Conservation (phyloP, 805 yeast genomes). For the Saturnispora diversa region DNA sequence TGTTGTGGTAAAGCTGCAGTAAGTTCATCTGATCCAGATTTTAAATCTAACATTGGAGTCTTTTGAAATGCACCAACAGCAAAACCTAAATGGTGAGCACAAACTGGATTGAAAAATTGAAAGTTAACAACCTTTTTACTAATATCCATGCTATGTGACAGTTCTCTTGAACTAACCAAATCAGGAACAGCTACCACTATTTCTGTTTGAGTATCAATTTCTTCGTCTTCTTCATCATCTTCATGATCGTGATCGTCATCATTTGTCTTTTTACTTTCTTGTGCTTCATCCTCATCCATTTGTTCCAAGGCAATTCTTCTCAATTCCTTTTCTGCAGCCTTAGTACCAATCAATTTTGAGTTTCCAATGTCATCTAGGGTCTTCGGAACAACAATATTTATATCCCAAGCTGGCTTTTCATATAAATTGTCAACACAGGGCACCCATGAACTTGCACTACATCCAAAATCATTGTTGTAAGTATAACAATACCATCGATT, state of each 20-base stretch:
- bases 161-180: constrained; percentile 53
- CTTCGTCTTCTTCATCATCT: constrained; percentile 37
- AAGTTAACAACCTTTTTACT: constrained; percentile 71
- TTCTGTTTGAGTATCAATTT: constrained; percentile 39
- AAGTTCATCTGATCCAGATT: constrained; percentile 26
- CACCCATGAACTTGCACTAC: constrained; percentile 92
- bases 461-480: constrained; percentile 63
- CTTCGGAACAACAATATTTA: constrained; percentile 78
- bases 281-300: constrained; percentile 32
- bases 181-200: constrained; percentile 67
- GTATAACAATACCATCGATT: constrained; percentile 81
- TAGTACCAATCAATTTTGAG: constrained; percentile 36
- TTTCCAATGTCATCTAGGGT: constrained; percentile 64
- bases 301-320: constrained; percentile 23
- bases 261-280: constrained; percentile 12
- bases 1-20: constrained; percentile 19
- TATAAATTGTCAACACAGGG: constrained; percentile 89
- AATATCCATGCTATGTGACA: constrained; percentile 67
- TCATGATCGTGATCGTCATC: constrained; percentile 28
- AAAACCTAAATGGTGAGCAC: constrained; percentile 94
- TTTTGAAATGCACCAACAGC: constrained; percentile 83
- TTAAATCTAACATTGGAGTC: constrained; percentile 42
- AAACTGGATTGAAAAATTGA: constrained; percentile 74
- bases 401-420: constrained; percentile 88
- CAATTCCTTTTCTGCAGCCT: constrained; percentile 27